Evolutionary conservation across 352 stramenopile genomes (phyloP), one percentile per base, ranked within the genome.

Genomic region (Blastocystis sp.): DNA sequence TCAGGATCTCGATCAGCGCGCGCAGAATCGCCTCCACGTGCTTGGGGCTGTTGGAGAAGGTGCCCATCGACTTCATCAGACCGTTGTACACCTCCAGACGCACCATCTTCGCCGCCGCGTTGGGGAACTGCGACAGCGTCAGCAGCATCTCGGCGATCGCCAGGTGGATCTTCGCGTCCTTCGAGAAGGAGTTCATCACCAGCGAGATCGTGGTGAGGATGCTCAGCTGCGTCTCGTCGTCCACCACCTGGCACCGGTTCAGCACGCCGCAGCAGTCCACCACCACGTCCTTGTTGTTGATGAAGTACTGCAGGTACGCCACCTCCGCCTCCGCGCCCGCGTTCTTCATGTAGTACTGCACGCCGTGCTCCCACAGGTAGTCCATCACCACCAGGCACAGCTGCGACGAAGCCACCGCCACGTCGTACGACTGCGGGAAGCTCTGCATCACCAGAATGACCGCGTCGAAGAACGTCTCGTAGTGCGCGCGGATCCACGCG

Each of bases 261-360:
- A 85, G 29, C 51, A 85, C 16, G 26, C 74, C 29, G 61, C 74
- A 85, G 51, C 74, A 85, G 55, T 62, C 74, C 37, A 29, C 26
- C 61, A 85, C 74, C 59, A 85, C 74, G n/a, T 85, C 50, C 74
- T 69, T 66, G 41, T 85, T 59, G 41, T 69, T 85, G 50, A 85
- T 85, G 61, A 85, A 85, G n/a, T 50, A 55, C 29, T 85, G 55
- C 33, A 85, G 65, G 51, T 69, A 85, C 4, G 59, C 10, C 6
- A 85, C 74, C 37, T 51, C 21, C 13, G 74, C 74, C 61, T 85
- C 74, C 33, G 74, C 74, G 50, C 50, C 74, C 10, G 55, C 50
- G 41, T 69, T 59, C 50, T 69, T 85, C 74, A 85, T 62, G 51
- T 70, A 85, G 74, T 85, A 85, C 61, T 85, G 26, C n/a, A 69